A percentile compares a stretch with the other conserved stretches of the same genome.
phyloP scores from a whole-genome alignment of 176 grass and related monocot species.

The Ensete ventricosum region DNA sequence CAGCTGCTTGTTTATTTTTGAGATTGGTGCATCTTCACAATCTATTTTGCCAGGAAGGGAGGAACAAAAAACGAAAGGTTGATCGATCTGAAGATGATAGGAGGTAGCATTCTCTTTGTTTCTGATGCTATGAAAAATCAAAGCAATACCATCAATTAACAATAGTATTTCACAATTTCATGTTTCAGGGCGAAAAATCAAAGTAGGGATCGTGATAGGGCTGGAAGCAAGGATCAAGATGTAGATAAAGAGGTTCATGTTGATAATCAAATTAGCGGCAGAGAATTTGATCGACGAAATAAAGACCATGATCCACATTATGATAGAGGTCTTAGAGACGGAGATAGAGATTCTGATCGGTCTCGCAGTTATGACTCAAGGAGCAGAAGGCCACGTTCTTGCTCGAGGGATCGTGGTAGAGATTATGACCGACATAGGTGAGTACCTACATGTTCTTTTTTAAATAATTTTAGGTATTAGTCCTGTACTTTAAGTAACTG shows the following conservation, averaged over 20 bases:
- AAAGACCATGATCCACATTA: constrained; percentile 62
- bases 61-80: constrained; percentile 61
- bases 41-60: constrained; percentile 59
- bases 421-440: constrained; percentile 60
- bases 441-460: not conserved
- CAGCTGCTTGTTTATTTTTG: constrained; percentile 15
- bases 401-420: constrained; percentile 42
- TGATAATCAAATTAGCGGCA: constrained; percentile 47
- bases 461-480: too few species aligned
- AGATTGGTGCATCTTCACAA: not conserved
- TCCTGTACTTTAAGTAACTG: too few species aligned
- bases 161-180: not conserved
- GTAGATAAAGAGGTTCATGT: constrained; percentile 36
- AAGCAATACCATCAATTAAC: not conserved
- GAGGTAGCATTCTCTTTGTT: constrained; percentile 30
- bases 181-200: constrained; percentile 57
- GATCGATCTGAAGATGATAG: constrained; percentile 47
- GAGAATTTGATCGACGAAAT: constrained; percentile 50
- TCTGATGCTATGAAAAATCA: not conserved
- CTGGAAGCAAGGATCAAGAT: constrained; percentile 50
- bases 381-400: constrained; percentile 63
- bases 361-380: constrained; percentile 66
- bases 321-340: constrained; percentile 49
- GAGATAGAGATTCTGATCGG: constrained; percentile 49
- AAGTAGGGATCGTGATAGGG: constrained; percentile 48